Percentiles rank a stretch among this genome's conserved stretches.
Evolutionary conservation across 306 rosid species (phyloP).

Genomic region (Citrullus colocynthis): DNA sequence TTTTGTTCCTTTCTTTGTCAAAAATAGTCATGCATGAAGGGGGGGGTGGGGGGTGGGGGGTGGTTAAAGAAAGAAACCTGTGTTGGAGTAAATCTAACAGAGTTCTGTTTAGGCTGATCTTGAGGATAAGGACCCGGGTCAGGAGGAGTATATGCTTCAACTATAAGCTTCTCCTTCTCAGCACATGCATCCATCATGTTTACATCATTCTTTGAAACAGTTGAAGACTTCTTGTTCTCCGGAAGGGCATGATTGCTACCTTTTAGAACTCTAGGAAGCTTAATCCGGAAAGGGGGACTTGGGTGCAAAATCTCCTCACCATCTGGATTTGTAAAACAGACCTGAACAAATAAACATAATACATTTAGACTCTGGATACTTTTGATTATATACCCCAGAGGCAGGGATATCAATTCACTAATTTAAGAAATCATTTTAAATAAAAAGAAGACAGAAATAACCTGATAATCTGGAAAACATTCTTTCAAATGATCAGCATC

Average conservation of each 20-base stretch:
- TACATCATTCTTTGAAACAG: slow-evolving; percentile 26
- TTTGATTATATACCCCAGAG: background rate
- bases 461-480: slow-evolving; percentile 71
- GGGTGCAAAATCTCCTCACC: slow-evolving; percentile 52
- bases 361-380: background rate
- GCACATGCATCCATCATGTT: slow-evolving; percentile 25
- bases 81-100: slow-evolving; percentile 82
- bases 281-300: slow-evolving; percentile 68
- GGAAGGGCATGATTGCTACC: slow-evolving; percentile 37
- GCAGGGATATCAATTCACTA: background rate
- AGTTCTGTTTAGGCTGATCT: slow-evolving; percentile 91
- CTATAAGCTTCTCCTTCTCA: slow-evolving; percentile 46
- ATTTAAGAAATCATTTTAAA: background rate
- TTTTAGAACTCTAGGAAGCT: slow-evolving; percentile 59
- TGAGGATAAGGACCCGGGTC: slow-evolving; percentile 99
- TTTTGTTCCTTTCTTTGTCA: background rate
- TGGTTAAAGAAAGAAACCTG: slow-evolving; percentile 44
- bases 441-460: slow-evolving; percentile 17
- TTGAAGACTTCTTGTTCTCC: slow-evolving; percentile 30
- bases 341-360: slow-evolving; percentile 34
- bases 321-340: slow-evolving; percentile 47
- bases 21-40: background rate
- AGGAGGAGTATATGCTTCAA: slow-evolving; percentile 84
- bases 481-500: slow-evolving; percentile 69
- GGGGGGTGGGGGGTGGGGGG: no score